Evolutionary conservation across 2,329 filamentous ascomycete genomes (phyloP).

Genomic region (Dryadomyces sulphureus): DNA sequence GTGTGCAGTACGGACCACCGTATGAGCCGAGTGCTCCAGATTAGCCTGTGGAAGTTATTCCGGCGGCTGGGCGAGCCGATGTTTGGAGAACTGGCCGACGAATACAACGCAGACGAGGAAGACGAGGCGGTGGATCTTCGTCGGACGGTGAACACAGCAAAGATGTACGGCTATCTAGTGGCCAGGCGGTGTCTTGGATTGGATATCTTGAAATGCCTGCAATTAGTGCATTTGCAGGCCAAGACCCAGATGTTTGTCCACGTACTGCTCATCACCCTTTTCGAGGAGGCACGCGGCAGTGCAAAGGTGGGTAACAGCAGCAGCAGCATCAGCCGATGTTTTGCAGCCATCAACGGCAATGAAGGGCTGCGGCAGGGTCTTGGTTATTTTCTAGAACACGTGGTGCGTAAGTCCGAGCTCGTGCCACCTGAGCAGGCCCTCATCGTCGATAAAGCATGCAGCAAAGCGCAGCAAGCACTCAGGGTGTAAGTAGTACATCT

Average conservation of each 20-base stretch:
- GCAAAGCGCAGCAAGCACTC: constrained; percentile 20
- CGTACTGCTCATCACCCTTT: constrained; percentile 59
- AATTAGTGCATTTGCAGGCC: constrained; percentile 61
- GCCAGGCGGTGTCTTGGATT: constrained; percentile 29
- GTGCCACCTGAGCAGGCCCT: constrained; percentile 31
- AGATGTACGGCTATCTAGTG: constrained; percentile 37
- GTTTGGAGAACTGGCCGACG: constrained; percentile 48
- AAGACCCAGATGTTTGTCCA: constrained; percentile 71
- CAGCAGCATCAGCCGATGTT: constrained; percentile 36
- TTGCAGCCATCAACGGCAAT: constrained; percentile 47
- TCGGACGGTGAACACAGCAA: constrained; percentile 36
- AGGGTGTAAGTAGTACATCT: too few relatives aligned
- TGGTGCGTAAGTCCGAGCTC: constrained; percentile 51
- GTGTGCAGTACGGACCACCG: constrained; percentile 56
- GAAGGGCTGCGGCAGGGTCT: constrained; percentile 59
- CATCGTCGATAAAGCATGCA: constrained; percentile 31
- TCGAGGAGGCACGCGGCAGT: constrained; percentile 48
- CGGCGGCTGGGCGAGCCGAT: constrained; percentile 70
- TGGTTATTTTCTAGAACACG: constrained; percentile 66
- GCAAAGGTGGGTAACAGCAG: constrained; percentile 22
- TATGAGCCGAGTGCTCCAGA: constrained; percentile 74
- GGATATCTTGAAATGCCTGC: constrained; percentile 50
- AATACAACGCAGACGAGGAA: constrained; percentile 30
- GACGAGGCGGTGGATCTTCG: constrained; percentile 31
- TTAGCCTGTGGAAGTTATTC: constrained; percentile 75